Evolutionary conservation across 176 grass and related monocot genomes (phyloP), one percentile per base, ranked within the genome.

Genomic region (Themeda triandra): DNA sequence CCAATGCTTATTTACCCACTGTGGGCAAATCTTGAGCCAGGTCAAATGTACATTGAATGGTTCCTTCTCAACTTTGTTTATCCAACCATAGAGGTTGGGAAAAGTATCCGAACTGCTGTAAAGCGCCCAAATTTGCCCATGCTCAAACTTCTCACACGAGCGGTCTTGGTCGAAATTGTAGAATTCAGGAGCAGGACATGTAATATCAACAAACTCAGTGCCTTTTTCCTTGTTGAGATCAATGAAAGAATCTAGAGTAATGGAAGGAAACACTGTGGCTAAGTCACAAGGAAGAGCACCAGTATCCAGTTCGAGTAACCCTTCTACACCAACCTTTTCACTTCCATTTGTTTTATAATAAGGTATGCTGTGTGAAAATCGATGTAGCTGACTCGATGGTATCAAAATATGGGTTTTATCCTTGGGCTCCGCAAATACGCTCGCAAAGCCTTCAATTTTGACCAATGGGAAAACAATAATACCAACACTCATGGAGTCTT

Each of bases 81-180:
- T 82, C 83, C 83, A 93, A 2, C 91, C 95, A 82, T 93, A 98
- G 17, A 84, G 91, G 78, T 95, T 98, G 46, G 95, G 95, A 3
- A 86, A 88, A 60, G 80, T 63, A 83, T 98, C 92, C 78, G 74
- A 13, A 62, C 90, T 91, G 76, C 86, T 76, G 40, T 93, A 98
- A 31, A 98, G 49, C 67, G 95, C 95, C 95, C 95, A 98, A 83
- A 98, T 95, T 35, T 98, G 95, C 45, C 95, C 95, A 33, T 49
- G 49, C 70, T 86, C 82, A 49, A 98, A 84, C 37, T 78, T 88
- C 23, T 86, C 79, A 35, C 78, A 29, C 14, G 86, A 73, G 13
- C 80, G 86, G 18, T 29, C 58, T 28, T 84, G 69, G n/a, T 93
- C 80, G 4, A 95, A 94, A 45, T 83, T 92, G 73, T 91, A 40